Evolutionary conservation across 2,329 filamentous ascomycete genomes (phyloP).

Genomic region (Colletotrichum destructivum): DNA sequence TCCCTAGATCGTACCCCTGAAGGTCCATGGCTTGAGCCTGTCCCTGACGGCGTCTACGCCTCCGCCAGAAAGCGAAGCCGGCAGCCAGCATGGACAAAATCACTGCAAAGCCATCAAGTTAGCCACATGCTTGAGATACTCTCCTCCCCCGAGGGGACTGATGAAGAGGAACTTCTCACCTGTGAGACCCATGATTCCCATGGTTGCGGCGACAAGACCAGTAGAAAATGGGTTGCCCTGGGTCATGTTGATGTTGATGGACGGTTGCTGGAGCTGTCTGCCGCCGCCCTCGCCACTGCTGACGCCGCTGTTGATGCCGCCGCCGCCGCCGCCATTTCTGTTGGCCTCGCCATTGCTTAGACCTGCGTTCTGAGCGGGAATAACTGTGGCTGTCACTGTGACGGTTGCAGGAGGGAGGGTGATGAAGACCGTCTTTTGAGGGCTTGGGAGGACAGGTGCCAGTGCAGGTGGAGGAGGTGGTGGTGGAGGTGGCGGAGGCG

Average conservation of each 20-base stretch:
- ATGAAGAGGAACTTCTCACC: not conserved
- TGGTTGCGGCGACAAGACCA: not conserved
- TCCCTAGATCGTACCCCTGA: not conserved
- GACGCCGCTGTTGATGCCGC: no score
- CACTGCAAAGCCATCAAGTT: not conserved
- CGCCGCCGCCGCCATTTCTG: not conserved
- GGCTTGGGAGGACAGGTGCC: conserved; percentile 47
- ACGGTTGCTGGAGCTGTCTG: not conserved
- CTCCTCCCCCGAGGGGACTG: no score
- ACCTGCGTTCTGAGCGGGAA: not conserved
- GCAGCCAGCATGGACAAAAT: not conserved
- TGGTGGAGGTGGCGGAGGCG: not conserved
- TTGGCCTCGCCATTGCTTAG: not conserved
- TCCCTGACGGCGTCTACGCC: not conserved
- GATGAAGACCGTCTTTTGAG: not conserved
- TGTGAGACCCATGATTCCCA: not conserved
- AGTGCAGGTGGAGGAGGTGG: not conserved
- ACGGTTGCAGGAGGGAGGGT: conserved; percentile 1
- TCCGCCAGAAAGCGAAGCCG: conserved; percentile 4
- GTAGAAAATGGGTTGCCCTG: not conserved
- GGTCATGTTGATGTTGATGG: conserved; percentile 7
- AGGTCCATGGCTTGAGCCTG: not conserved
- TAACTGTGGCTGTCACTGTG: not conserved
- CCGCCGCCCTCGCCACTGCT: not conserved
- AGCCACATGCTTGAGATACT: not conserved